Evolutionary conservation across 2,329 filamentous ascomycete species (phyloP).

Genomic region (Cladosporium sp.): DNA sequence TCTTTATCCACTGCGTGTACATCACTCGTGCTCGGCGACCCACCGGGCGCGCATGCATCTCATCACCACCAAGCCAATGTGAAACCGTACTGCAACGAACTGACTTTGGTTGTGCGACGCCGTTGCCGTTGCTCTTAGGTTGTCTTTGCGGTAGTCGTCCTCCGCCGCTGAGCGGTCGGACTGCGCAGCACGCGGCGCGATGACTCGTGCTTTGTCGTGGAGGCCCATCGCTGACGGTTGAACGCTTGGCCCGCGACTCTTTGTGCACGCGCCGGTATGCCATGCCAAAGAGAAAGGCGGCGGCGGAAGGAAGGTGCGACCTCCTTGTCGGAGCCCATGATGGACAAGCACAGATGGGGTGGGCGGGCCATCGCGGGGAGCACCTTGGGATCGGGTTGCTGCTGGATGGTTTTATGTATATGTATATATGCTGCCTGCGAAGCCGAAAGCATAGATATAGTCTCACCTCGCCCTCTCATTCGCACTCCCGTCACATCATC

Average conservation of each 20-base stretch:
- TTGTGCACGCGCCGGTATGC: conserved; percentile 7
- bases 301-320: conserved; percentile 13
- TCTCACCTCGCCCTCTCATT: conserved; percentile 17
- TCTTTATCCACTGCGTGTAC: neutral
- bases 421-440: neutral
- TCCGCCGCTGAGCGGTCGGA: neutral
- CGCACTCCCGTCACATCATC: neutral
- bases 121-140: conserved; percentile 9
- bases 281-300: neutral
- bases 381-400: conserved; percentile 1
- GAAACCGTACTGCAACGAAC: conserved; percentile 6
- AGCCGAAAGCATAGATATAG: conserved; percentile 17
- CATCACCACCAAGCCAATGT: conserved; percentile 14
- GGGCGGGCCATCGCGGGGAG: conserved; percentile 6
- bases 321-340: conserved; percentile 10
- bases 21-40: conserved; percentile 13
- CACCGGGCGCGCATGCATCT: conserved; percentile 9
- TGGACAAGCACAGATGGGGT: conserved; percentile 8
- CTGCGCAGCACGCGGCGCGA: conserved; percentile 1
- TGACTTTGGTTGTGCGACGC: neutral
- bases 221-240: conserved; percentile 1
- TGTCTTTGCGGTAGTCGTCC: neutral
- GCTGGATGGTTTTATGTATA: neutral
- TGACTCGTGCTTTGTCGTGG: conserved; percentile 18
- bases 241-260: conserved; percentile 12